Evolutionary conservation across 768 basidiomycete species (phyloP), one percentile per base, ranked within the genome.

Genomic region (Glaciozyma antarctica): DNA sequence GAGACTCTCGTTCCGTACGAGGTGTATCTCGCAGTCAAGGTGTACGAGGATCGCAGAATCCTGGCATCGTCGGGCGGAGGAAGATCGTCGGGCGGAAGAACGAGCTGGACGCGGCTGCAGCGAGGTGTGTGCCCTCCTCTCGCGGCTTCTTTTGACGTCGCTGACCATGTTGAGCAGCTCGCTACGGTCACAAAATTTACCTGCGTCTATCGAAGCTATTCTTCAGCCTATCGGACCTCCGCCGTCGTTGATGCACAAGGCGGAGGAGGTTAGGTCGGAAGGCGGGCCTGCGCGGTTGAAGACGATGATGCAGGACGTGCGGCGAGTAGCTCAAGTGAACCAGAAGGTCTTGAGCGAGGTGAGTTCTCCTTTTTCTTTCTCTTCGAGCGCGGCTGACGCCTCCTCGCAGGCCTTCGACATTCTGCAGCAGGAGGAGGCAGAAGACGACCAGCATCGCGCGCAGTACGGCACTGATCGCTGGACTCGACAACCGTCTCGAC

Each of bases 11-110:
- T 90, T 0, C 82, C 86, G 21, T 91, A 90, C 83, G 93, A 91
- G n/a, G 87, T 88, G 0, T 84, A 85, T 63, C 82, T 88, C 64
- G 93, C 94, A 4, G 83, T 95, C 68, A 90, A 90, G 67, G 86
- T 99, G 6, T 99, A 93, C 77, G 84, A 88, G 48, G 86, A 94
- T 71, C 80, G 88, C 53, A 88, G 82, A 54, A 81, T 88, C 52
- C 75, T 95, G 34, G 77, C n/a, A n/a, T n/a, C n/a, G n/a, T n/a
- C n/a, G n/a, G n/a, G n/a, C 84, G 54, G 86, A 88, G 43, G 83
- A 85, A 85, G 66, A 79, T 97, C 13, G 73, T 80, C 10, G 82
- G 82, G 43, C 78, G 79, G 55, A 82, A 84, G 19, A 83, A 83
- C 64, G 82, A 84, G 41, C 76, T 90, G 19, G 85, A 88, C 70